phyloP scores from a whole-genome alignment of 805 yeast species.

The Ogataea naganishii region DNA sequence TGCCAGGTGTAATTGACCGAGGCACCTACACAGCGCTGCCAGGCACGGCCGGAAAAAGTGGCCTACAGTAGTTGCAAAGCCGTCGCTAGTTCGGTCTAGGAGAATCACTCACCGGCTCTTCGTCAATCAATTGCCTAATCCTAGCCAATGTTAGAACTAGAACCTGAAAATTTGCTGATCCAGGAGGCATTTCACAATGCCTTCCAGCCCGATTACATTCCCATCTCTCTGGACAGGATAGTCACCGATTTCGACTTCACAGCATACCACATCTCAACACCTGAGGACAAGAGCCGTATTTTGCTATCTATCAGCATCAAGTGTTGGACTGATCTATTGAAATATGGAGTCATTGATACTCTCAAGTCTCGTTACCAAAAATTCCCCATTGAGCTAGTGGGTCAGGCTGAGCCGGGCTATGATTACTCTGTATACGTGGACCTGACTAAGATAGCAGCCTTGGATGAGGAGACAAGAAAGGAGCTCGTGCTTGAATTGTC shows the following conservation, averaged over 20 bases:
- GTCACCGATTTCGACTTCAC: conserved; percentile 95
- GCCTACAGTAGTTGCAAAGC: too few species aligned
- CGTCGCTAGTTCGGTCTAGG: too few species aligned
- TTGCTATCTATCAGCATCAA: conserved; percentile 64
- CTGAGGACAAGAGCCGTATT: conserved; percentile 58
- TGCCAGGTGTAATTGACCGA: too few species aligned
- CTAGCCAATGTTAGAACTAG: conserved; percentile 86
- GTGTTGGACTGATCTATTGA: conserved; percentile 65
- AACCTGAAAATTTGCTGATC: conserved; percentile 74
- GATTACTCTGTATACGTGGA: conserved; percentile 72
- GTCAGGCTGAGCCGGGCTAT: conserved; percentile 65
- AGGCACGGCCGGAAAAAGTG: too few species aligned
- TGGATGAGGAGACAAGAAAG: conserved; percentile 36
- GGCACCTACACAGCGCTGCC: too few species aligned
- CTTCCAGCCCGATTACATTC: conserved; percentile 37
- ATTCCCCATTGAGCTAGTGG: conserved; percentile 19
- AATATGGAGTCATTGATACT: conserved; percentile 54
- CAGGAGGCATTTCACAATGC: conserved; percentile 75
- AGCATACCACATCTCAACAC: conserved; percentile 87
- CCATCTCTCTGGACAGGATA: conserved; percentile 66
- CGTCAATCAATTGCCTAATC: too few species aligned
- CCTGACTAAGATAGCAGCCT: conserved; percentile 28
- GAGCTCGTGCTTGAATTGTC: conserved; percentile 58
- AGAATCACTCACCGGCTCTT: too few species aligned
- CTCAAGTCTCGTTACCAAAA: conserved; percentile 44